A percentile compares a stretch with the other conserved stretches of the same genome.
Conservation (phyloP, 108 stramenopile genomes). For the Cyclotella atomus region DNA sequence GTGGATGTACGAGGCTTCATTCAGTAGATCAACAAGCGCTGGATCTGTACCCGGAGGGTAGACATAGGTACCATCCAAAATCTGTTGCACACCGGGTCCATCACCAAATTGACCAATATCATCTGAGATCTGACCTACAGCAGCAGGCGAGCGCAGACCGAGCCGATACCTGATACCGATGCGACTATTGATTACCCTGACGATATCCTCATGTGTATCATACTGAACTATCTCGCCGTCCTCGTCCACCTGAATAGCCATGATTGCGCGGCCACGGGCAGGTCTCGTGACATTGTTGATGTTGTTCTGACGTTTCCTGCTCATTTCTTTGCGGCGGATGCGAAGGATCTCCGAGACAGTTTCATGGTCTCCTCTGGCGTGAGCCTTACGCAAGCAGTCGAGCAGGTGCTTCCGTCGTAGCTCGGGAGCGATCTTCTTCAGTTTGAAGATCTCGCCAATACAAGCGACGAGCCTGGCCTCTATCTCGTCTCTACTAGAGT, state of each 20-base stretch:
- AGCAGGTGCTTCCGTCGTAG: background rate
- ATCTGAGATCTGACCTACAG: background rate
- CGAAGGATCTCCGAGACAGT: background rate
- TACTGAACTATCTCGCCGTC: background rate
- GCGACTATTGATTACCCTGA: background rate
- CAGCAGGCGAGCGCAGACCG: background rate
- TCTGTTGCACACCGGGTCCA: background rate
- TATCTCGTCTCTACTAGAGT: background rate
- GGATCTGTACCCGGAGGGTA: constrained; percentile 15
- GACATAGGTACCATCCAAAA: constrained; percentile 23
- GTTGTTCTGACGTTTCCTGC: background rate
- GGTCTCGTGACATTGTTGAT: background rate
- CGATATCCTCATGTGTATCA: constrained; percentile 1
- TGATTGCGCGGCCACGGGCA: background rate
- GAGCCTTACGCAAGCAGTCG: background rate
- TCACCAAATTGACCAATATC: constrained; percentile 20
- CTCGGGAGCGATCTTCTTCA: background rate
- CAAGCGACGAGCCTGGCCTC: background rate
- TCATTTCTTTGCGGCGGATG: background rate
- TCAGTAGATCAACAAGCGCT: background rate
- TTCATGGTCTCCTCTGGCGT: background rate
- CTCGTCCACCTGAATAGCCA: background rate
- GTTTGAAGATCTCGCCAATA: background rate
- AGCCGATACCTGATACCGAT: background rate
- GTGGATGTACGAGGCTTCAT: background rate